Evolutionary conservation across 176 grass and related monocot genomes (phyloP), one percentile per base, ranked within the genome.

Genomic region (Raddia guianensis): DNA sequence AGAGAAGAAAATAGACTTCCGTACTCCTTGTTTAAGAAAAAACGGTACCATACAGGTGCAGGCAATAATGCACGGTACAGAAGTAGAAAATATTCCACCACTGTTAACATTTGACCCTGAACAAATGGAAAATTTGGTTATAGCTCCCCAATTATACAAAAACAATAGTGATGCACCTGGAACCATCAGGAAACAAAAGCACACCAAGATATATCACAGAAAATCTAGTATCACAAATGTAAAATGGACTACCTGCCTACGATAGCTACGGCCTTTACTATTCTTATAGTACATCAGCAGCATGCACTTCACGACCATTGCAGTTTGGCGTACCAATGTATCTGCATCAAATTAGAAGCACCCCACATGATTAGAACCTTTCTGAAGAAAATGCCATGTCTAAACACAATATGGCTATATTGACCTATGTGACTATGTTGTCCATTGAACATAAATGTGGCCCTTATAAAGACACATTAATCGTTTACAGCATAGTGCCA

Each of bases 1-100:
- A 99, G 84, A 76, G 96, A 99, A 33, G 96, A 99, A 86, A 99
- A 95, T 27, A 99, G 87, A 85, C 96, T 99, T 33, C 96, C 96
- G 75, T 99, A 99, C 84, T 99, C 96, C 86, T 99, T 99, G 87
- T 99, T 99, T 48, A 99, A 70, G 69, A 99, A 99, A 84, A 99
- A 99, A 3, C 96, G 93, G 72, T 99, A 99, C 96, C 96, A 99
- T 68, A 99, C 91, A 58, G 96, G 86, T 58, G 93, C 84, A 73
- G 96, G 96, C 76, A 99, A 79, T 72, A 99, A 90, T 71, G 92
- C 96, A 12, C 96, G 96, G 75, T 99, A 95, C 57, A 99, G 70
- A 77, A 99, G 93, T 69, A 99, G 84, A 63, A 99, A 82, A 87
- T 99, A 99, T 86, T 99, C 97, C 54, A 99, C 93, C 27, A 99